Percentiles rank a stretch among this genome's conserved stretches.
Conservation (phyloP, 192 early-diverging fungal genomes). For the Dimargaris xerosporica region DNA sequence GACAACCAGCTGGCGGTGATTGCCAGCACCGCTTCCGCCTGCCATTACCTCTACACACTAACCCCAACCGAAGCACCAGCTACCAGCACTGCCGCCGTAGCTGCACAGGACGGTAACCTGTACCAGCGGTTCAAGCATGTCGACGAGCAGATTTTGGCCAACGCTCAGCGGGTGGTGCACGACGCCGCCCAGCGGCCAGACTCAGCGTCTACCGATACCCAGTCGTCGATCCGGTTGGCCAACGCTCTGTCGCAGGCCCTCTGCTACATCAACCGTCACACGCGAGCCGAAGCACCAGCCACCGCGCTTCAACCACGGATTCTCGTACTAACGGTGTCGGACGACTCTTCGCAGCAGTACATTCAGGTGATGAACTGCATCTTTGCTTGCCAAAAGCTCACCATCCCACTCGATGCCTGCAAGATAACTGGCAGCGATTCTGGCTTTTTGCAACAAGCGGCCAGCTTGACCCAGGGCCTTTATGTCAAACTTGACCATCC, state of each 20-base stretch:
- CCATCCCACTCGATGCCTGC: conserved; percentile 82
- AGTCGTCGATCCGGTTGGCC: background rate
- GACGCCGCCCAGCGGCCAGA: background rate
- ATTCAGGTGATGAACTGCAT: conserved; percentile 97
- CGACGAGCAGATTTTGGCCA: conserved; percentile 19
- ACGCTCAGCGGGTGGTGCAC: conserved; percentile 16
- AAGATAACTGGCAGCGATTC: conserved; percentile 61
- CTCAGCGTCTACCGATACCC: background rate
- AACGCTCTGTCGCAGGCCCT: conserved; percentile 27
- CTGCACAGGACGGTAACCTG: conserved; percentile 17
- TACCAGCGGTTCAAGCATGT: conserved; percentile 31
- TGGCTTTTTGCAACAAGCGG: conserved; percentile 86
- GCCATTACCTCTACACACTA: conserved; percentile 24
- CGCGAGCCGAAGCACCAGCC: conserved; percentile 9
- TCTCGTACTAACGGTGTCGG: conserved; percentile 69
- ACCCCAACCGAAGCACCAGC: conserved; percentile 7
- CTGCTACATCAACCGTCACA: conserved; percentile 24
- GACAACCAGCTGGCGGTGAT: conserved; percentile 81
- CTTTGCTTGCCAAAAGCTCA: conserved; percentile 88
- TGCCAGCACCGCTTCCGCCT: conserved; percentile 26
- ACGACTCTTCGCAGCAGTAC: conserved; percentile 77
- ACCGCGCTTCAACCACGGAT: conserved; percentile 49
- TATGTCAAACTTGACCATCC: conserved; percentile 60
- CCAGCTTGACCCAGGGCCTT: conserved; percentile 72
- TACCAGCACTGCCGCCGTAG: background rate